A percentile compares a stretch with the other conserved stretches of the same genome.
Conservation (phyloP, 164 flowering plant genomes). For the Brasenia schreberi region DNA sequence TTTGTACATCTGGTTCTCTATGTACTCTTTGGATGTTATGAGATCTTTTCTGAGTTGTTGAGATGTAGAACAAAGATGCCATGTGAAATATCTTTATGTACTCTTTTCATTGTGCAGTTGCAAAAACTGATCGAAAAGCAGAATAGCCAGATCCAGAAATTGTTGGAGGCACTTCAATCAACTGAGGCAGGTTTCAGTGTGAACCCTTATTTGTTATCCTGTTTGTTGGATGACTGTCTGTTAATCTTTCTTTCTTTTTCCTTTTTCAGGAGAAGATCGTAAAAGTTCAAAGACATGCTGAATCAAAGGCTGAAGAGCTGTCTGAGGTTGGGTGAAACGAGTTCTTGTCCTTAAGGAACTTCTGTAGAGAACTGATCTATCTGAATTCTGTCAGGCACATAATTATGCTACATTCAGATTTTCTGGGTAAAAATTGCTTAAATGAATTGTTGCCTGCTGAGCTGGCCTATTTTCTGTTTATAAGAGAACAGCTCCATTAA, state of each 20-base stretch:
- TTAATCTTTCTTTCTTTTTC: neutral
- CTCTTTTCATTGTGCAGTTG: conserved; percentile 32
- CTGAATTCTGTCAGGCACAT: neutral
- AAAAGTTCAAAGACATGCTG: conserved; percentile 4
- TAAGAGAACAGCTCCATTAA: no score
- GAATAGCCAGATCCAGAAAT: conserved; percentile 49
- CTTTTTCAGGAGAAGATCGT: conserved; percentile 2
- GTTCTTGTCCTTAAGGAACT: neutral
- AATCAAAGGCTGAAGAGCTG: conserved; percentile 3
- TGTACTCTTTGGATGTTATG: neutral
- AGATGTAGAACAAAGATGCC: neutral
- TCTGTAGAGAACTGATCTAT: neutral
- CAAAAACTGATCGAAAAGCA: conserved; percentile 61
- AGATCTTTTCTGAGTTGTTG: neutral
- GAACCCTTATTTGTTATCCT: neutral
- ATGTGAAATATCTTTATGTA: neutral
- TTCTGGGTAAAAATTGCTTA: no score
- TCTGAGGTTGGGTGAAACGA: neutral
- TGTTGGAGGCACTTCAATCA: conserved; percentile 74
- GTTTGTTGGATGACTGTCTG: neutral
- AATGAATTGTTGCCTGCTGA: no score
- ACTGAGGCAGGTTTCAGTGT: conserved; percentile 47
- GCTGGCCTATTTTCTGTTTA: no score
- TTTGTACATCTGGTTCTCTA: neutral
- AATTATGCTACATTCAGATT: no score